Evolutionary conservation across 2,329 filamentous ascomycete species (phyloP), one percentile per base, ranked within the genome.

Genomic region (Colletotrichum aenigma): DNA sequence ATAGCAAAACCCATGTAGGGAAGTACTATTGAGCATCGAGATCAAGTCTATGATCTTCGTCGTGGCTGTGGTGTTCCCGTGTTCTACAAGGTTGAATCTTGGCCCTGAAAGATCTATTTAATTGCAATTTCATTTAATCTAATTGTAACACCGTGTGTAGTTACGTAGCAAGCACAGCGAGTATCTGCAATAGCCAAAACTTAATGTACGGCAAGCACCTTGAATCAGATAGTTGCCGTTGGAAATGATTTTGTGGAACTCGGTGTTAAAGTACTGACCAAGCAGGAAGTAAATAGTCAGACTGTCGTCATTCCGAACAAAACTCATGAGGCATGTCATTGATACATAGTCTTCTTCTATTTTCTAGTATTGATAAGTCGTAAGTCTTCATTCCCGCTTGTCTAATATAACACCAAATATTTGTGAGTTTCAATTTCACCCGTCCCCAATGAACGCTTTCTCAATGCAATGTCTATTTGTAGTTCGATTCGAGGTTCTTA

Each of bases 261-360:
- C n/a, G 9, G 38, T 43, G 4, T n/a, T 18, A 0, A 43, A 43
- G 38, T 43, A 13, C 43, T 52, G 6, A 13, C 43, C 43, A 21
- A 18, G n/a, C 4, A 13, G n/a, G 0, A 52, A 3, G 0, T 21
- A 7, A 13, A 13, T 12, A 7, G 13, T 2, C n/a, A 52, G 43
- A 52, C 12, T 24, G 10, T 52, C 2, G n/a, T 52, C n/a, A 52
- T n/a, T 21, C n/a, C 43, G 43, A 52, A 0, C n/a, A 52, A n/a
- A 48, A n/a, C 10, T 18, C n/a, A 12, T 13, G 43, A 21, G n/a
- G 10, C n/a, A 52, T 21, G 5, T 3, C 6, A 12, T 13, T 52
- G 3, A 21, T 13, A 24, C 10, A n/a, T 6, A 21, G 10, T 48
- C 12, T 52, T 10, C n/a, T 21, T 52, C 43, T 52, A 52, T 21